phyloP scores from a whole-genome alignment of 2,329 filamentous ascomycete species.

The Dothistroma pini region DNA sequence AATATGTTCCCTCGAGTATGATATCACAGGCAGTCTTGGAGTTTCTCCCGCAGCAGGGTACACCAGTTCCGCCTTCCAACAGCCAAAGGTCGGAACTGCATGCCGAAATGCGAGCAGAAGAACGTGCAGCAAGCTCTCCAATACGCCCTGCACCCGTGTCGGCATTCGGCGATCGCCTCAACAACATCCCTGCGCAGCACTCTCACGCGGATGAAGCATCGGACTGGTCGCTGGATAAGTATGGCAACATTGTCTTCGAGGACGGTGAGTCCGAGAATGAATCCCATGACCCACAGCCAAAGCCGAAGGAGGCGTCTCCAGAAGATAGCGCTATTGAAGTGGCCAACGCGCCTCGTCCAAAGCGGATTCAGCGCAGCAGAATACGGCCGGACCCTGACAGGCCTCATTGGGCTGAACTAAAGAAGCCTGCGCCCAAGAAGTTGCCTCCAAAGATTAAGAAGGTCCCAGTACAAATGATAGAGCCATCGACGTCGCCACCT shows the following conservation, averaged over 20 bases:
- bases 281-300: not conserved
- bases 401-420: not conserved
- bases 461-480: not conserved
- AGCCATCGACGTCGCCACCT: not conserved
- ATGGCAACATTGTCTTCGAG: not conserved
- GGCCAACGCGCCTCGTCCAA: not conserved
- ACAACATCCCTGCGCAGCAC: not conserved
- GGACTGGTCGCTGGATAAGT: not conserved
- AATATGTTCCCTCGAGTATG: not conserved
- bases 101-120: constrained; percentile 21
- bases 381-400: not conserved
- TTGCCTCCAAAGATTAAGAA: not conserved
- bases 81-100: constrained; percentile 14
- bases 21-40: not conserved
- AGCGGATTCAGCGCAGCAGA: not conserved
- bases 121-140: constrained; percentile 2
- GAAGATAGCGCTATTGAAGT: not conserved
- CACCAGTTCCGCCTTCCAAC: constrained; percentile 9
- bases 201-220: not conserved
- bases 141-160: not conserved
- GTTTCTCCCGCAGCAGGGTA: not conserved
- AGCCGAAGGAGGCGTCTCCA: not conserved
- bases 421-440: not conserved
- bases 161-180: not conserved
- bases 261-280: not conserved